phyloP scores from a whole-genome alignment of 176 grass and related monocot species.

The Olyra latifolia region DNA sequence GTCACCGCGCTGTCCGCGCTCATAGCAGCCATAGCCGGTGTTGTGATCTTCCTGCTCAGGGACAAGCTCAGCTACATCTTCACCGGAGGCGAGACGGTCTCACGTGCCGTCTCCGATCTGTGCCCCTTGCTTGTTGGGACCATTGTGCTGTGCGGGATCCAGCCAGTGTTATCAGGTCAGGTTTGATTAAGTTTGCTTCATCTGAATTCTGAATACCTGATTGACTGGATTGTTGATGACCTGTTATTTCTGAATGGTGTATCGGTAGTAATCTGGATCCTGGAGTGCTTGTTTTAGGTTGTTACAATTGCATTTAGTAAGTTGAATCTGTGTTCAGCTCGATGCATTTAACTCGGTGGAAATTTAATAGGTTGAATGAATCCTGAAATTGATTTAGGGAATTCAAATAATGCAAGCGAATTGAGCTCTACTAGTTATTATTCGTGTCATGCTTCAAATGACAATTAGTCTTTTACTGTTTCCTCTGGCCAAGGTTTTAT shows the following conservation, averaged over 20 bases:
- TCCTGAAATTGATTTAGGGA: not conserved
- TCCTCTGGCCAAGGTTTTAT: not conserved
- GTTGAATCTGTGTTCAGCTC: not conserved
- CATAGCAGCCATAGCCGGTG: constrained; percentile 44
- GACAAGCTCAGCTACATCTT: constrained; percentile 91
- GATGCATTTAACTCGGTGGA: not conserved
- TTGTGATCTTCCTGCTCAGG: constrained; percentile 50
- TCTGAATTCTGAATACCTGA: too few relatives aligned
- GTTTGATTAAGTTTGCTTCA: not conserved
- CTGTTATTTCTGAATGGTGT: not conserved
- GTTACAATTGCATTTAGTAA: not conserved
- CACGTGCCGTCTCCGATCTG: constrained; percentile 69
- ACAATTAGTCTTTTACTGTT: not conserved
- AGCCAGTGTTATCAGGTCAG: constrained; percentile 85
- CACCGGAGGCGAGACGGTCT: constrained; percentile 59
- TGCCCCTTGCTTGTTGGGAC: constrained; percentile 65
- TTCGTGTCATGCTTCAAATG: not conserved
- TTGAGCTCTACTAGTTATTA: not conserved
- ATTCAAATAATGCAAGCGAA: not conserved
- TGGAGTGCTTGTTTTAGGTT: not conserved
- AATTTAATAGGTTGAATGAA: not conserved
- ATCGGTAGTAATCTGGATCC: not conserved
- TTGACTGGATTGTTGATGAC: not conserved
- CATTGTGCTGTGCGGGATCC: constrained; percentile 75
- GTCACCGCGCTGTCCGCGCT: constrained; percentile 60